A percentile compares a stretch with the other conserved stretches of the same genome.
phyloP scores from a whole-genome alignment of 257 asterid species.

The Scutellaria minor region DNA sequence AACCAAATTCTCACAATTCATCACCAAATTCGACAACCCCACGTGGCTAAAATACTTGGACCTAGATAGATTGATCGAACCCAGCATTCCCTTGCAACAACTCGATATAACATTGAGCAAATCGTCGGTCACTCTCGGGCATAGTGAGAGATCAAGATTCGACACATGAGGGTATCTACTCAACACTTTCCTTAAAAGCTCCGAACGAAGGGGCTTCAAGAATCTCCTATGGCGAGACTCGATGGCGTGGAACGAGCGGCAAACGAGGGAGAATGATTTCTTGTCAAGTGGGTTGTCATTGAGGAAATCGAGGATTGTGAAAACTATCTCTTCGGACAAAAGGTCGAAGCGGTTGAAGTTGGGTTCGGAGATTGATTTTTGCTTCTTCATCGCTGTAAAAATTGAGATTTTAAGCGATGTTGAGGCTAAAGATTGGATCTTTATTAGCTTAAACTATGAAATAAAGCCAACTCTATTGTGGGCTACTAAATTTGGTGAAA shows the following conservation, averaged over 20 bases:
- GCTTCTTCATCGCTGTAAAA: constrained; percentile 67
- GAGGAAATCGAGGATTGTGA: constrained; percentile 66
- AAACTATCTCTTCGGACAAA: constrained; percentile 73
- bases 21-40: constrained; percentile 68
- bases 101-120: constrained; percentile 50
- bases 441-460: constrained; percentile 15
- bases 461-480: not conserved
- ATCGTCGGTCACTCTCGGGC: constrained; percentile 69
- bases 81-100: constrained; percentile 53
- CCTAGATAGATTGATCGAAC: constrained; percentile 73
- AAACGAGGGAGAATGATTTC: constrained; percentile 82
- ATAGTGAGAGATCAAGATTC: constrained; percentile 70
- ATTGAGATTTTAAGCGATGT: constrained; percentile 20
- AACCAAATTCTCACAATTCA: constrained; percentile 68
- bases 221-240: constrained; percentile 72
- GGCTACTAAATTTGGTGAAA: not conserved
- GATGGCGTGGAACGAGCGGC: constrained; percentile 60
- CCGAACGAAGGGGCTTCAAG: constrained; percentile 72
- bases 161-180: constrained; percentile 55
- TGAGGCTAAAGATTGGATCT: constrained; percentile 37
- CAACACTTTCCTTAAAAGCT: constrained; percentile 53
- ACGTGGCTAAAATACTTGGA: constrained; percentile 61
- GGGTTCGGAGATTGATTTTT: constrained; percentile 39
- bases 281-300: constrained; percentile 68
- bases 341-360: constrained; percentile 62